Evolutionary conservation across 73 alveolate species (phyloP), one percentile per base, ranked within the genome.

Genomic region (Symbiodinium pilosum): DNA sequence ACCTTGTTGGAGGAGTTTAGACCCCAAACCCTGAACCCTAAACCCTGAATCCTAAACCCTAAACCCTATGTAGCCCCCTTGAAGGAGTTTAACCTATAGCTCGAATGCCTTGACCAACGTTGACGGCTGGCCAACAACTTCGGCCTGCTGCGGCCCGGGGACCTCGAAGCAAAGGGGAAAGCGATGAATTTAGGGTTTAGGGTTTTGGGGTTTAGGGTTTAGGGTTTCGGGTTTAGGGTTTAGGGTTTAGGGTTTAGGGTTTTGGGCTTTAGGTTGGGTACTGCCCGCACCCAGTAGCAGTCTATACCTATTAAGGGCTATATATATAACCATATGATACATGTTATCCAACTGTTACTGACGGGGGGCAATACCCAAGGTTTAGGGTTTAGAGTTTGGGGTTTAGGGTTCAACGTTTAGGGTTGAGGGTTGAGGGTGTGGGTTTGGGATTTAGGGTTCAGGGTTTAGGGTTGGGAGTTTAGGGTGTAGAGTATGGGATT

Each of bases 101-200:
- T 9, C 59, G 21, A 47, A 9, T n/a, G 64, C 93, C 95, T 88
- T 88, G 73, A 88, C 95, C 95, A 88, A 41, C 71, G 95, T 88
- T 36, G 95, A 56, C 24, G 95, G 95, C 86, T 88, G 95, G 47
- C 95, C 95, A 0, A 88, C 95, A 85, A 88, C 95, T 43, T 88
- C 95, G 12, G 86, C 95, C 77, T 88, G 95, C 54, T 88, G 95
- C 14, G 95, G 73, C 47, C 75, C 75, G 32, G 75, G 75, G 75
- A 56, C 32, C 75, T 56, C 68, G 28, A 6, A 30, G 75, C 36
- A 11, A 34, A 11, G 7, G 75, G 75, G 34, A 20, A 26, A 26
- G 8, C 11, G 9, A 6, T 56, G 75, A 34, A 16, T 56, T 56
- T 34, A 56, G 75, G 75, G 36, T 56, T 56, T 18, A 26, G 59